Conservation (phyloP, 805 yeast genomes). For the Kodamaea kakaduensis region DNA sequence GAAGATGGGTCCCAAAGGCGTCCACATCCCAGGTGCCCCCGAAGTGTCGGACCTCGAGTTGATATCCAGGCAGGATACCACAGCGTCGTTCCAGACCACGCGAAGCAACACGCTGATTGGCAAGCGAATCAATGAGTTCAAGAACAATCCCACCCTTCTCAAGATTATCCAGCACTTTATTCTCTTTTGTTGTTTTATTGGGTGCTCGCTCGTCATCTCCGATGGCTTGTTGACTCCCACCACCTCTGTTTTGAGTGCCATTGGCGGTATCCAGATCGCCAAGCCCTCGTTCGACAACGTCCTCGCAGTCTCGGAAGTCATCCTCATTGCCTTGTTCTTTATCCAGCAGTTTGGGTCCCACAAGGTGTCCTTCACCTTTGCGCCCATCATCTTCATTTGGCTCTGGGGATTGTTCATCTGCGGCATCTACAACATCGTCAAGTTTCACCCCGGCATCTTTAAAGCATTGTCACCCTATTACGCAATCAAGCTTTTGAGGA, state of each 20-base stretch:
- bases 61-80: conserved; percentile 37
- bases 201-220: conserved; percentile 54
- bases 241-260: conserved; percentile 55
- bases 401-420: conserved; percentile 39
- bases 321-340: conserved; percentile 42
- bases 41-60: conserved; percentile 27
- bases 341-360: conserved; percentile 50
- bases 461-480: conserved; percentile 48
- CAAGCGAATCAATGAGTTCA: conserved; percentile 13
- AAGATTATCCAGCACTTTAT: conserved; percentile 30
- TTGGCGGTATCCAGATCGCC: conserved; percentile 54
- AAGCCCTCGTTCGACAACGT: conserved; percentile 42
- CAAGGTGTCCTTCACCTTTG: conserved; percentile 45
- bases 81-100: conserved; percentile 20
- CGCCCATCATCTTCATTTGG: conserved; percentile 56
- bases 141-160: conserved; percentile 23
- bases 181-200: conserved; percentile 43
- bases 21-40: conserved; percentile 37
- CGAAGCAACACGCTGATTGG: conserved; percentile 11
- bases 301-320: conserved; percentile 47
- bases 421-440: conserved; percentile 45
- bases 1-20: conserved; percentile 45
- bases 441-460: conserved; percentile 42
- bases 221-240: conserved; percentile 64
- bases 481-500: conserved; percentile 43